Percentiles rank a stretch among this genome's conserved stretches.
Evolutionary conservation across 257 asterid genomes (phyloP).

Genomic region (Parsonsia alboflavescens): DNA sequence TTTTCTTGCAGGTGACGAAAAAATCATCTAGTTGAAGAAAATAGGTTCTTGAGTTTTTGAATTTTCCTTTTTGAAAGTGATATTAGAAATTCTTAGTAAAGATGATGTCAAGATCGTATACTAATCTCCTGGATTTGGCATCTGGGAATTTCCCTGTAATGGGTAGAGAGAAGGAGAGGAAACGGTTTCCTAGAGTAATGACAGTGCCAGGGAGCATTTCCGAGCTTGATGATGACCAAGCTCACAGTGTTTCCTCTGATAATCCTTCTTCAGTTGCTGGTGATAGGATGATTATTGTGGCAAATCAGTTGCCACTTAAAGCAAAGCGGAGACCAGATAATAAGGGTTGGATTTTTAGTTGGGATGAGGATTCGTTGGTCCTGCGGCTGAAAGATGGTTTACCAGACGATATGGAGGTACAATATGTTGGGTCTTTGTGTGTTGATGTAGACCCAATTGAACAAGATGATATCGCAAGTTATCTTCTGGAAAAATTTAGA

Average conservation of each 20-base stretch:
- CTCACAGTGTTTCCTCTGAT: constrained; percentile 67
- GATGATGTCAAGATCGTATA: constrained; percentile 88
- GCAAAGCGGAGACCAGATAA: constrained; percentile 74
- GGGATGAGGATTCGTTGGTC: constrained; percentile 78
- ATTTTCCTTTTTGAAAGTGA: constrained; percentile 14
- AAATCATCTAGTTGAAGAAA: constrained; percentile 19
- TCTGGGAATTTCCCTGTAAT: constrained; percentile 73
- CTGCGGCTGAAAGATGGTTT: constrained; percentile 74
- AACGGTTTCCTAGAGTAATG: constrained; percentile 72
- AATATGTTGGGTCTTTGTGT: constrained; percentile 61
- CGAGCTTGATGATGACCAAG: constrained; percentile 75
- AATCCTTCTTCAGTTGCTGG: constrained; percentile 68
- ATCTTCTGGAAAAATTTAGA: constrained; percentile 59
- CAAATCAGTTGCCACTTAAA: constrained; percentile 69
- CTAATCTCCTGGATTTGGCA: constrained; percentile 81
- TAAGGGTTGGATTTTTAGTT: constrained; percentile 79
- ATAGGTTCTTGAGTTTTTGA: constrained; percentile 20
- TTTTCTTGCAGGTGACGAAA: constrained; percentile 38
- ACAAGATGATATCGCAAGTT: constrained; percentile 68
- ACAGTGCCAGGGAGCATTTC: constrained; percentile 80
- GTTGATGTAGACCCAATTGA: constrained; percentile 74
- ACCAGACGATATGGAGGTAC: constrained; percentile 83
- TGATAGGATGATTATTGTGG: constrained; percentile 73
- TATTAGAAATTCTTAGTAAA: constrained; percentile 29
- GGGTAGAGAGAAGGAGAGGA: constrained; percentile 66